Conservation (phyloP, 352 stramenopile species). For the Blastocystis sp. region DNA sequence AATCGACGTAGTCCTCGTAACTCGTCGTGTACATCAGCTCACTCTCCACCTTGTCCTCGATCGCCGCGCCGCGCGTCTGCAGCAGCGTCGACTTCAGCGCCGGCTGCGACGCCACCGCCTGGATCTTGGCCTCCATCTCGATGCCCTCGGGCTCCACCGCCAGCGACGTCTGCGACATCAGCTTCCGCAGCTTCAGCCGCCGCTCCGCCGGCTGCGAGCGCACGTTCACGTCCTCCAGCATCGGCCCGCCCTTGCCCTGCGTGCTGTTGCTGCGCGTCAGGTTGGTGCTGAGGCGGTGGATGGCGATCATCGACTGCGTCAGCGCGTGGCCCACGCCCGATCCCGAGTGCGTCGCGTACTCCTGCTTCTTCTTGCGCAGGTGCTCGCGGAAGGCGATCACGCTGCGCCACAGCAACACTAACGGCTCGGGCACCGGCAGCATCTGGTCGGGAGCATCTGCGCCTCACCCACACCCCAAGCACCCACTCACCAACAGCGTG, state of each 20-base stretch:
- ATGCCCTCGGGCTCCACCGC: neutral
- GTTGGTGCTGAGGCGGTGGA: constrained; percentile 1
- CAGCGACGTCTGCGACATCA: neutral
- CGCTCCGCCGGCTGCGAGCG: neutral
- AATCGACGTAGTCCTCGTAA: constrained; percentile 41
- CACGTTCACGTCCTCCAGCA: neutral
- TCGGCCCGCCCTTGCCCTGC: neutral
- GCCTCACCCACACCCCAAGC: neutral
- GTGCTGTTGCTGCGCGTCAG: constrained; percentile 8
- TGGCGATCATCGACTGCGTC: constrained; percentile 11
- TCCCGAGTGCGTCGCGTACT: constrained; percentile 25
- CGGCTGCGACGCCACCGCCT: neutral
- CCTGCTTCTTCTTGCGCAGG: constrained; percentile 55
- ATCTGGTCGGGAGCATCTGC: neutral
- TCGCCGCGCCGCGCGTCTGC: neutral
- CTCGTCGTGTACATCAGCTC: constrained; percentile 26
- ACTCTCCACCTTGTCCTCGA: neutral
- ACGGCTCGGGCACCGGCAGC: neutral
- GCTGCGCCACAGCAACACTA: constrained; percentile 5
- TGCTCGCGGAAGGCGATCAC: constrained; percentile 48
- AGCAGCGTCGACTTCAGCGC: neutral
- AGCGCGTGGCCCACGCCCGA: neutral
- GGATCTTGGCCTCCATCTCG: neutral
- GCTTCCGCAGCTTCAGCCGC: neutral
- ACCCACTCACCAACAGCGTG: neutral